These are phyloP conservation scores for Pseudoturritis turrita DNA, from an alignment of 345 rosid genomes.

Conservation along the genomic window DNA sequence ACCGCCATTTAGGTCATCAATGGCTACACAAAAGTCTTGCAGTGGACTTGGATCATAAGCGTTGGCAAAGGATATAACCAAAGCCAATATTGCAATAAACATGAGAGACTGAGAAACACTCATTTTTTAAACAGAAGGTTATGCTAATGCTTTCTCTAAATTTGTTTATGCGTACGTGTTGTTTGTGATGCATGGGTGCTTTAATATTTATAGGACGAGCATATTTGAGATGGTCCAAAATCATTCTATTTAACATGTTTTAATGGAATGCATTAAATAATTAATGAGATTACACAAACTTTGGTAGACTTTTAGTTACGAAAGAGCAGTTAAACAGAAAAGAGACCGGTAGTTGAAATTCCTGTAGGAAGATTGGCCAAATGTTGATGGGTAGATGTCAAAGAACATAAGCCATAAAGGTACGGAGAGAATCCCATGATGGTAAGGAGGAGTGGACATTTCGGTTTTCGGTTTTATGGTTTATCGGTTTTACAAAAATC, in stretches of 20 bases:
- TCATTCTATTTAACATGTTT: background rate
- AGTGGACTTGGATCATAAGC: slow-evolving; percentile 32
- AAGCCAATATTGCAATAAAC: background rate
- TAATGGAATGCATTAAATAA: background rate
- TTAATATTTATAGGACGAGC: slow-evolving; percentile 4
- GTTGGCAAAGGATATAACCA: background rate
- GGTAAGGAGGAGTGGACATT: too few species aligned
- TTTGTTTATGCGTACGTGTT: background rate
- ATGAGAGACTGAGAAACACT: background rate
- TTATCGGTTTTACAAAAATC: too few species aligned
- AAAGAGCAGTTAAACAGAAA: background rate
- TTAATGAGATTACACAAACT: background rate
- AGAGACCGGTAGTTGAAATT: slow-evolving; percentile 3
- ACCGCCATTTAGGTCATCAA: slow-evolving; percentile 16
- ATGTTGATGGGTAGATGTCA: background rate
- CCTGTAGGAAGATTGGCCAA: background rate
- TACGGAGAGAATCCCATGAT: background rate
- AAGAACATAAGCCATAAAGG: background rate
- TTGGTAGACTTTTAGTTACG: background rate
- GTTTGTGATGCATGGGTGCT: background rate
- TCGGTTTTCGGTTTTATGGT: too few species aligned
- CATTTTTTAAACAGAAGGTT: background rate
- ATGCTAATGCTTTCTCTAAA: background rate
- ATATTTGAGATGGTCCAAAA: background rate
- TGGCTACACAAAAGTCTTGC: slow-evolving; percentile 28